Percentiles rank a stretch among this genome's conserved stretches.
phyloP scores from a whole-genome alignment of 2,329 filamentous ascomycete genomes.

The Aspergillus neoniger region DNA sequence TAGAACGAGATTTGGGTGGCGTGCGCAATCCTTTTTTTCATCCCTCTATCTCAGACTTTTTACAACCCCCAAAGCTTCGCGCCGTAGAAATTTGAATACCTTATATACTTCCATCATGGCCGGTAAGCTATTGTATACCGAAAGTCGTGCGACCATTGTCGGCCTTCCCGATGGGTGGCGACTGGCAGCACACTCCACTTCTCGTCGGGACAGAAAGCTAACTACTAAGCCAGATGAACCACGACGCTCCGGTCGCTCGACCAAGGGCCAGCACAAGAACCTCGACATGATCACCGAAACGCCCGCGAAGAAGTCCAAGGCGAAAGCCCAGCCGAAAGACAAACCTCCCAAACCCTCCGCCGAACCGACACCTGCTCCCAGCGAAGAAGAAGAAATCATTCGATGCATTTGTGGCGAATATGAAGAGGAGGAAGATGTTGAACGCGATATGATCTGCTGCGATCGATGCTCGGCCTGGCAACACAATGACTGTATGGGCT shows the following conservation, averaged over 20 bases:
- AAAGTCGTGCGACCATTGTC: slow-evolving; percentile 10
- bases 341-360: slow-evolving; percentile 50
- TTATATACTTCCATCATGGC: slow-evolving; percentile 52
- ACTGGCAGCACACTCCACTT: slow-evolving; percentile 5
- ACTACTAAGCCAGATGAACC: slow-evolving; percentile 67
- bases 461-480: slow-evolving; percentile 94
- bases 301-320: slow-evolving; percentile 48
- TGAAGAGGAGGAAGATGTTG: slow-evolving; percentile 80
- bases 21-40: slow-evolving; percentile 24
- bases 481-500: slow-evolving; percentile 92
- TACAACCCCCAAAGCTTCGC: slow-evolving; percentile 24
- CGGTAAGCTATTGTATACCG: slow-evolving; percentile 58
- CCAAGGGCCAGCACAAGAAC: slow-evolving; percentile 94
- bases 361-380: slow-evolving; percentile 47
- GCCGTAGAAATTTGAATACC: slow-evolving; percentile 42
- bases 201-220: slow-evolving; percentile 28
- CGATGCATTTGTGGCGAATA: slow-evolving; percentile 91
- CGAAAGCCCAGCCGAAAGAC: slow-evolving; percentile 50
- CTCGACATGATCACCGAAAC: slow-evolving; percentile 70
- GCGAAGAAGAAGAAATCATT: slow-evolving; percentile 70
- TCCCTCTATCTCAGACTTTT: slow-evolving; percentile 15
- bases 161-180: slow-evolving; percentile 9
- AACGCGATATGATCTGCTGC: slow-evolving; percentile 93
- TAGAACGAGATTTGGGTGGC: slow-evolving; percentile 41
- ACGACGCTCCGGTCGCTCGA: slow-evolving; percentile 90